phyloP scores from a whole-genome alignment of 2,329 filamentous ascomycete genomes.

The Fusarium udum region DNA sequence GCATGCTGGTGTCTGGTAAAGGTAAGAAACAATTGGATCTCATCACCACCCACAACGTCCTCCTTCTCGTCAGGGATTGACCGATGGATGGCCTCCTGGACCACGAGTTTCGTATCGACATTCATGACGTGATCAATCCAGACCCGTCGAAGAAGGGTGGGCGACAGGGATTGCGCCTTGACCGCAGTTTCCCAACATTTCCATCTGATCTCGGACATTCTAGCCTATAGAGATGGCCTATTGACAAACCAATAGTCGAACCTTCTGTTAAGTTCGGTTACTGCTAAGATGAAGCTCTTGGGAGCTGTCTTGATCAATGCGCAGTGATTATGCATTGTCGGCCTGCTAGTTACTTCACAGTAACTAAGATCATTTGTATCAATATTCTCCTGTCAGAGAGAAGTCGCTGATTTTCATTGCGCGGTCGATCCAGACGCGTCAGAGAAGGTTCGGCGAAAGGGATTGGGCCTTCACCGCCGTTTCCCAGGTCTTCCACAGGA shows the following conservation, averaged over 20 bases:
- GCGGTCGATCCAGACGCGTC: no score
- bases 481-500: no score
- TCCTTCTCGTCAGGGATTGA: background rate
- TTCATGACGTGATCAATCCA: accelerated
- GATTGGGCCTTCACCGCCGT: no score
- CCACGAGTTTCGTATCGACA: accelerated
- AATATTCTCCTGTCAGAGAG: background rate
- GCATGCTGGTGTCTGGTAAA: accelerated
- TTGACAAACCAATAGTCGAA: background rate
- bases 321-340: background rate
- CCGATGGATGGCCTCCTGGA: background rate
- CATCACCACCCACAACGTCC: background rate
- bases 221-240: background rate
- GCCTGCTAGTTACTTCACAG: background rate
- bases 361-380: background rate
- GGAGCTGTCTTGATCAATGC: background rate
- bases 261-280: background rate
- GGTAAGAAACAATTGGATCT: accelerated
- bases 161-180: accelerated
- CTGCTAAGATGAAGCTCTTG: background rate
- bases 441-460: no score
- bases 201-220: accelerated
- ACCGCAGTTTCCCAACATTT: background rate
- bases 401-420: no score
- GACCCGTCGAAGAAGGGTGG: accelerated